A percentile compares a stretch with the other conserved stretches of the same genome.
phyloP scores from a whole-genome alignment of 345 rosid species.

The thale cress (Arabidopsis thaliana) region TAIR10.1 NC_003075.7:18551001-18551500 shows the following conservation, averaged over 20 bases:
- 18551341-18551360: slow-evolving; percentile 3
- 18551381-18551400: slow-evolving; percentile 11
- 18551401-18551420: slow-evolving; percentile 25
- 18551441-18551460: background rate
- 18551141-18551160: slow-evolving; percentile 18
- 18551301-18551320: slow-evolving; percentile 26
- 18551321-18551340: slow-evolving; percentile 27
- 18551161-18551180: slow-evolving; percentile 32
- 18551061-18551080: slow-evolving; percentile 27
- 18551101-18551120: slow-evolving; percentile 11
- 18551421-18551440: slow-evolving; percentile 15
- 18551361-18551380: slow-evolving; percentile 30
- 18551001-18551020: slow-evolving; percentile 94
- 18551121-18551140: slow-evolving; percentile 22
- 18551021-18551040: slow-evolving; percentile 79
- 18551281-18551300: slow-evolving; percentile 5
- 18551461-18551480: too few relatives aligned
- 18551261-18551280: slow-evolving; percentile 16
- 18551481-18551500: background rate
- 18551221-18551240: background rate
- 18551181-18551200: slow-evolving; percentile 14
- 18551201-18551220: slow-evolving; percentile 19
- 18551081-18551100: slow-evolving; percentile 1
- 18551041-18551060: slow-evolving; percentile 82
- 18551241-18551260: slow-evolving; percentile 41